Evolutionary conservation across 345 rosid genomes (phyloP), one percentile per base, ranked within the genome.

Genomic region (Populus simonii): DNA sequence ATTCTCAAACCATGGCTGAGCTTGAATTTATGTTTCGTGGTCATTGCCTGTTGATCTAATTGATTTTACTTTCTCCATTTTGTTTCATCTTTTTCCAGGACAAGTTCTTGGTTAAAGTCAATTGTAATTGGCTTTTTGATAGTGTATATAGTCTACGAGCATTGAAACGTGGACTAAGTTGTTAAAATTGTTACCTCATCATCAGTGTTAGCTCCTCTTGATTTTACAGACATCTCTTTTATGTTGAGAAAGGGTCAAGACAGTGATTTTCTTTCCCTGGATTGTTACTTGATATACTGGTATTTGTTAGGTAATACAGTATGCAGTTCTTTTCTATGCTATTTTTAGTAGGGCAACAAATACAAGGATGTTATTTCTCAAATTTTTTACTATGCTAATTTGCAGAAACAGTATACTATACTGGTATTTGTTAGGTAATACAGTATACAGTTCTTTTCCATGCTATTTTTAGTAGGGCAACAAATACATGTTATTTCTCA

Each of bases 71-170:
- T 8, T 2, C 12, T 57, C 29, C 20, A 25, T 20, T 61, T n/a
- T 66, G 47, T 69, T 20, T 67, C 23, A 36, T 13, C 45, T 61
- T 65, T 51, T 70, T 45, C 12, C 29, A 76, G 69, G 66, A 41
- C 70, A 74, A 81, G 75, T 36, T 49, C 62, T 71, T 70, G 80
- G 25, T n/a, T 36, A 75, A 41, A 81, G 94, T 89, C 94, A 89
- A 75, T 76, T 86, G 82, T 80, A 83, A 80, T 87, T 89, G 90
- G 90, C 90, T 88, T 78, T 78, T 53, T 36, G 68, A 63, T 72
- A 53, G 53, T 81, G 68, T 29, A 59, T 68, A 80, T 83, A 77
- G 76, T 74, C 82, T 74, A 68, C 79, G 80, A 75, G 51, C 78
- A 63, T 67, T 72, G 29, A 67, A 51, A 59, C 81, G 70, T 63